Evolutionary conservation across 116 monocot species (phyloP).

Genomic region (Thalassia testudinum): DNA sequence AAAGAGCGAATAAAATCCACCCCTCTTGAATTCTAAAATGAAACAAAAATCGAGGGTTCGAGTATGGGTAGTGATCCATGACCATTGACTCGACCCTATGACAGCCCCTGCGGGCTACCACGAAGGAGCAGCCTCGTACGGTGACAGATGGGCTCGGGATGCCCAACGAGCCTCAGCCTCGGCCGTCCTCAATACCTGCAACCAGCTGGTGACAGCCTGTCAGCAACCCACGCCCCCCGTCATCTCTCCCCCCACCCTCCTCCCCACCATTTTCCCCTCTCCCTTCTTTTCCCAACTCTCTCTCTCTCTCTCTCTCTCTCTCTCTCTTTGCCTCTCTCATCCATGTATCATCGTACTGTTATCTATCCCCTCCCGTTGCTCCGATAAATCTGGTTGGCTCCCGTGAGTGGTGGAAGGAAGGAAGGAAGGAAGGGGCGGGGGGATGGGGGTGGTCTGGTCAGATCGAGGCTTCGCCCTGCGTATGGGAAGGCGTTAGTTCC

Average conservation of each 20-base stretch:
- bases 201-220: constrained; percentile 60
- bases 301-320: constrained; percentile 13
- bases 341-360: background rate
- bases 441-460: too few relatives aligned
- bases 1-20: too few relatives aligned
- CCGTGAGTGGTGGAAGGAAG: background rate
- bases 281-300: background rate
- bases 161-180: too few relatives aligned
- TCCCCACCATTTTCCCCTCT: constrained; percentile 5
- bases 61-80: too few relatives aligned
- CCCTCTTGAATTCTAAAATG: too few relatives aligned
- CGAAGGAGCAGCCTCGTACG: too few relatives aligned
- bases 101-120: too few relatives aligned
- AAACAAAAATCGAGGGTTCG: too few relatives aligned
- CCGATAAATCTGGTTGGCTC: background rate
- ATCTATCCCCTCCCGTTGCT: background rate
- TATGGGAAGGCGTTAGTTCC: background rate
- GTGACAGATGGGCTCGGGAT: too few relatives aligned
- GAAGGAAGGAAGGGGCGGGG: too few relatives aligned
- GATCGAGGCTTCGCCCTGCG: background rate
- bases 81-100: too few relatives aligned
- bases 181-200: background rate
- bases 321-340: background rate
- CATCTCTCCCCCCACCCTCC: background rate
- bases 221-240: constrained; percentile 12